Base-by-base conservation (phyloP, 306 rosid species). In the Citrullus mucosospermus region DNA sequence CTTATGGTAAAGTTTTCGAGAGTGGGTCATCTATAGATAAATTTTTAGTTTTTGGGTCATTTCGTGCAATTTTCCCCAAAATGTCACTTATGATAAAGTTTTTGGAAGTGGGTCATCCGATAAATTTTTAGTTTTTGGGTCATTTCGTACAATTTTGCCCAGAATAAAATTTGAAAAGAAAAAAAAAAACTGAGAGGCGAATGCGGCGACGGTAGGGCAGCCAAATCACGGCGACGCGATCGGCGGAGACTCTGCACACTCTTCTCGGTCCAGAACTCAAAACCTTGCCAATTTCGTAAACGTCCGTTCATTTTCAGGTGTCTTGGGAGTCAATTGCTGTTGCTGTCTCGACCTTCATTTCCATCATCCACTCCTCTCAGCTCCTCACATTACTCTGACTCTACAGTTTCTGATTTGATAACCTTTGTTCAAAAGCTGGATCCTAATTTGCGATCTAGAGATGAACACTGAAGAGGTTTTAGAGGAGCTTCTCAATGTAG, bases 401-500 rank as follows among this genome's bases (percentile, higher is more conserved):
- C 20, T 5, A 48, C 8, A 28, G 22, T 28, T 48, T 48, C 58
- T 50, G 59, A 48, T 48, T 22, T 48, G 41, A 50, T 25, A 48
- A 7, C 38, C 15, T 25, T 5, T 13, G 9, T 66, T 66, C 28
- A 9, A 66, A 66, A 66, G 55, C 41, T 25, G 55, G 41, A 2
- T 2, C 39, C 16, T 48, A 11, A 13, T 73, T 53, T 30, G 44
- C 10, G 16, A 51, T 62, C 20, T 22, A 36, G 70, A 68, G 51
- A 91, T 93, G 98, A 91, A 90, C 77, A 82, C 73, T 59, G 85
- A 81, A 74, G 92, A 87, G 60, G 71, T 90, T n/a, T 12, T 84
- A 15, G 86, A 89, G 79, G 98, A 93, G 85, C 90, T 93, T 67
- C 90, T 84, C 43, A 84, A 71, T 81, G 75, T 93, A 16, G 97